A percentile compares a stretch with the other conserved stretches of the same genome.
These are phyloP conservation scores for Cladophialophora carrionii DNA, from an alignment of 2,329 filamentous ascomycete genomes.

Conservation along the genomic window DNA sequence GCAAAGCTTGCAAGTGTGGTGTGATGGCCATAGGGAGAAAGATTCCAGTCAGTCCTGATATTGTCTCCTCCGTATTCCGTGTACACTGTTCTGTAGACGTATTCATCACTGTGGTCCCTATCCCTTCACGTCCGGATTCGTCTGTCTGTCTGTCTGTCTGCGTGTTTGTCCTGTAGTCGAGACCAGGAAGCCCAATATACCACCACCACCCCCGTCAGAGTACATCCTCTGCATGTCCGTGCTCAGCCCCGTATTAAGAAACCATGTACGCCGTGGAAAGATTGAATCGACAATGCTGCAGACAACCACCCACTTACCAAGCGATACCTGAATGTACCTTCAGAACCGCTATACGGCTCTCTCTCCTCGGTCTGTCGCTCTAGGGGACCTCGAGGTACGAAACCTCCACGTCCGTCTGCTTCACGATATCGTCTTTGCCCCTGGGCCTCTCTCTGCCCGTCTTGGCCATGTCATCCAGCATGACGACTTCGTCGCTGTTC, in stretches of 20 bases:
- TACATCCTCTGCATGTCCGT: not conserved
- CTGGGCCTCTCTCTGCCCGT: not conserved
- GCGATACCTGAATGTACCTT: not conserved
- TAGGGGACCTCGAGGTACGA: constrained; percentile 1
- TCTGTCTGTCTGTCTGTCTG: not conserved
- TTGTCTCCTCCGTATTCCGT: not conserved
- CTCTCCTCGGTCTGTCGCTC: not conserved
- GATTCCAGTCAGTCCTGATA: not conserved
- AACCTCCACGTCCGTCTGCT: constrained; percentile 16
- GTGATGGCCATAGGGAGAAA: not conserved
- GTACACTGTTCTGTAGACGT: not conserved
- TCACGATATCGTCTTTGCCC: constrained; percentile 9
- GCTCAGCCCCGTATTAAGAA: not conserved
- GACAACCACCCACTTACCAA: not conserved
- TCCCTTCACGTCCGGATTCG: not conserved
- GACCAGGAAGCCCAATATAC: not conserved
- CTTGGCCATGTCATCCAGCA: constrained; percentile 17
- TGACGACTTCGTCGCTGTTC: constrained; percentile 17
- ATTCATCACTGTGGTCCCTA: not conserved
- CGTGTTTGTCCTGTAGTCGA: not conserved
- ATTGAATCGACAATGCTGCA: not conserved
- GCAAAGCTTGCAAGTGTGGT: not conserved
- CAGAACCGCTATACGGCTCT: not conserved
- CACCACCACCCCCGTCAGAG: not conserved
- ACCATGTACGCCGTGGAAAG: not conserved